Evolutionary conservation across 1,284 basidiomycete species (phyloP).

Genomic region (Pseudozyma pruni): DNA sequence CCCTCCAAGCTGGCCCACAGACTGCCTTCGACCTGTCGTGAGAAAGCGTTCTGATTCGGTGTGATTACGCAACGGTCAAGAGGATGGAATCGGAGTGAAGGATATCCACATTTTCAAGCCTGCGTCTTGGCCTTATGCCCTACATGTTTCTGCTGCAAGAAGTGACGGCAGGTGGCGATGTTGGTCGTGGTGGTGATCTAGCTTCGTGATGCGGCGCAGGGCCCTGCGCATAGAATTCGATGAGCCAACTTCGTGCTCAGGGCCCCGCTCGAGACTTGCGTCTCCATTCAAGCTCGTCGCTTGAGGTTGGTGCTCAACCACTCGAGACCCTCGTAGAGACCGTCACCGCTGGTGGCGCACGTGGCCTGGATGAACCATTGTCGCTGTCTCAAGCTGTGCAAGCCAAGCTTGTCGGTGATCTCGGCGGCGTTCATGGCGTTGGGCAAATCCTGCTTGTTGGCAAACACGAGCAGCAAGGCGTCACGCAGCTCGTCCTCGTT

Average conservation of each 20-base stretch:
- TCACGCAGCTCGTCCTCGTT: conserved; percentile 99
- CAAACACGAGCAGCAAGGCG: conserved; percentile 97
- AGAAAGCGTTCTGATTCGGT: conserved; percentile 41
- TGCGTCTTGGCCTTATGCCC: conserved; percentile 26
- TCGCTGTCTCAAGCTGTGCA: conserved; percentile 94
- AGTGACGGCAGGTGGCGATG: conserved; percentile 31
- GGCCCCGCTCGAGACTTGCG: conserved; percentile 5
- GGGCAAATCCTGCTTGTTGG: conserved; percentile 99
- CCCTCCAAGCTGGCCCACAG: too few relatives aligned
- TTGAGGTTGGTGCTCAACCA: conserved; percentile 85
- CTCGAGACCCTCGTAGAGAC: conserved; percentile 89
- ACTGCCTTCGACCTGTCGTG: too few relatives aligned
- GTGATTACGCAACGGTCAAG: conserved; percentile 24
- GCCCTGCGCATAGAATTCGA: background rate
- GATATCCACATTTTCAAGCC: conserved; percentile 53
- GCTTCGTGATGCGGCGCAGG: conserved; percentile 14
- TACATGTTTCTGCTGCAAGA: conserved; percentile 20
- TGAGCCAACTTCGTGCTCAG: conserved; percentile 1
- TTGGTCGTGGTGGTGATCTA: conserved; percentile 24
- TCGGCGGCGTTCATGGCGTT: conserved; percentile 99
- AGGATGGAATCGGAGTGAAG: conserved; percentile 8
- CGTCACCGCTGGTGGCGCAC: conserved; percentile 98
- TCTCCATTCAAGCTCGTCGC: conserved; percentile 75
- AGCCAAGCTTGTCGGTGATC: conserved; percentile 99
- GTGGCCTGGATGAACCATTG: conserved; percentile 93